These are phyloP conservation scores for Claviceps sorghi DNA, from an alignment of 2,329 filamentous ascomycete genomes.

Conservation along the genomic window DNA sequence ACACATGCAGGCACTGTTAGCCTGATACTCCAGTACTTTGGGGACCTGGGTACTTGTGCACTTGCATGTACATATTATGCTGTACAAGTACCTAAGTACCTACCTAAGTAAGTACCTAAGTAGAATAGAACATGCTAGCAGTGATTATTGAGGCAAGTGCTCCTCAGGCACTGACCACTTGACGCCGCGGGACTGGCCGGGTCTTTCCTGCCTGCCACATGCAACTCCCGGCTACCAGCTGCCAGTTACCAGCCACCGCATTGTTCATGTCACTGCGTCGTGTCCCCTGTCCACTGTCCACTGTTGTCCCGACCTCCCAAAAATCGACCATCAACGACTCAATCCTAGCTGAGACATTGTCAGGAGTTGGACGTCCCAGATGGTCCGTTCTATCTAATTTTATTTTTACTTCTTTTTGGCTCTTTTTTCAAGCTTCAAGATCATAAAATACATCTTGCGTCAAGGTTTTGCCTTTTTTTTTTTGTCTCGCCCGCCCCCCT, in stretches of 20 bases:
- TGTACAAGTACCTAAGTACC: background rate
- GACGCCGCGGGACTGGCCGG: background rate
- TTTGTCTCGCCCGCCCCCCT: background rate
- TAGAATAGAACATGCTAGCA: no score
- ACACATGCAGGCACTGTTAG: no score
- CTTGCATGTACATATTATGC: no score
- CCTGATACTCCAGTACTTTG: no score
- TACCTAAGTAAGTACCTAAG: background rate
- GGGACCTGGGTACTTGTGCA: background rate
- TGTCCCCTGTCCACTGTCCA: no score
- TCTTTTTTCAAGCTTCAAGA: background rate
- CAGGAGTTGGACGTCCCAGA: background rate
- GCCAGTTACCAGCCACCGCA: constrained; percentile 1
- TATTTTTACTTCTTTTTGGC: background rate
- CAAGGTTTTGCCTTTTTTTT: background rate
- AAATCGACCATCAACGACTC: background rate
- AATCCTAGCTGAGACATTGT: background rate
- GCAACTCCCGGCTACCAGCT: background rate
- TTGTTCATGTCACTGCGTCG: background rate
- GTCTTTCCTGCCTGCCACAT: background rate
- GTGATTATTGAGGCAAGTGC: background rate
- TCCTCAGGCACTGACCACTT: background rate
- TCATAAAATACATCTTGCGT: background rate
- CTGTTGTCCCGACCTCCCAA: background rate
- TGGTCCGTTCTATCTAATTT: no score